Base-by-base conservation (phyloP, 495 filamentous ascomycete genomes). In the Aspergillus indologenus region DNA sequence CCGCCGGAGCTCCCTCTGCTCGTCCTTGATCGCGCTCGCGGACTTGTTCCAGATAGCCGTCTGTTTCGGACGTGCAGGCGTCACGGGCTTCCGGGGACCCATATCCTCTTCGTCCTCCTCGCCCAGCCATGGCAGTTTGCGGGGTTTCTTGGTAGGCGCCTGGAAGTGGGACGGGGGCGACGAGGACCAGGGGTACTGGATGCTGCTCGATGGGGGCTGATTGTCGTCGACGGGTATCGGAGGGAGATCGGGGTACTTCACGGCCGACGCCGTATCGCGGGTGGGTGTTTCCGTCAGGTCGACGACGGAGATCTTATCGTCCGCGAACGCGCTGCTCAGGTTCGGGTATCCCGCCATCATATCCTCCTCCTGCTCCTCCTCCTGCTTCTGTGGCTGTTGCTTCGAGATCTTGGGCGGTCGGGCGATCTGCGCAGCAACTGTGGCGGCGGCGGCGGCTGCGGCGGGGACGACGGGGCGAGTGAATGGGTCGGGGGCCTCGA, bases 1-100 rank as follows among this genome's bases (percentile, higher is more conserved):
- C 54, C 84, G 88, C 43, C 83, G 80, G 8, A 92, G 76, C 63
- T 86, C 82, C 68, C 87, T 91, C 68, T 91, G 89, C 56, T 89
- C 85, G 50, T 91, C 90, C 65, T 93, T 93, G 42, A 96, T 72
- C 2, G 89, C 87, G 61, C 88, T 93, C 5, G 83, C 87, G 11
- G 87, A 90, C 40, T 86, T 87, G 64, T 96, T 88, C 94, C 94
- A 98, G 3, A 81, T 79, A 20, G 80, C 81, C 53, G 77, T 65
- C 0, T 50, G 48, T 12, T 61, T 42, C 26, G 71, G 66, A 60
- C 61, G 81, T 71, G 62, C 75, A 51, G 65, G 73, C 0, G 71
- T 72, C 46, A 62, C 51, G 23, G 65, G 59, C 42, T 48, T 70
- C 46, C 17, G 57, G 20, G 31, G 71, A 53, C 45, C 63, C 53